phyloP scores from a whole-genome alignment of 768 basidiomycete genomes.

The Auriculariales sp. region DNA sequence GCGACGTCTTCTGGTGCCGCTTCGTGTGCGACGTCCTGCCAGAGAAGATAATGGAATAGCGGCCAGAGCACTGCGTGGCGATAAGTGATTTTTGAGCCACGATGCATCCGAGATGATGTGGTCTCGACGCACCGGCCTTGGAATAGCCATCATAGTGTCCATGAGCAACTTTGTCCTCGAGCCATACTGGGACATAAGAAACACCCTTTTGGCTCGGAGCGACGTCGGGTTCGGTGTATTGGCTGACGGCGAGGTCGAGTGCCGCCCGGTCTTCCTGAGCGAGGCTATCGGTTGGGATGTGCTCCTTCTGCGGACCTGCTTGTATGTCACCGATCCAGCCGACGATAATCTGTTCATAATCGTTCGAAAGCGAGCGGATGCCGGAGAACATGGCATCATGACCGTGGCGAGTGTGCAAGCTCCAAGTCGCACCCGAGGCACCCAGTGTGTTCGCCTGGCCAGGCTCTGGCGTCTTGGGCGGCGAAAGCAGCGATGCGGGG shows the following conservation, averaged over 20 bases:
- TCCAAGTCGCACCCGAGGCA: constrained; percentile 34
- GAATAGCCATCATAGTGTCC: constrained; percentile 97
- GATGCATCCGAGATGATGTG: constrained; percentile 4
- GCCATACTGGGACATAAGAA: constrained; percentile 79
- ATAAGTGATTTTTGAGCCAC: background rate
- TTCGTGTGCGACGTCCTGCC: constrained; percentile 90
- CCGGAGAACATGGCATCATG: constrained; percentile 94
- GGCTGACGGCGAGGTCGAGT: constrained; percentile 48
- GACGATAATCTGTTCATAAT: constrained; percentile 82
- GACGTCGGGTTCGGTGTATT: constrained; percentile 22
- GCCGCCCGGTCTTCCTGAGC: constrained; percentile 46
- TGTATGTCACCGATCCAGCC: constrained; percentile 90
- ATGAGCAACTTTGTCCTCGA: constrained; percentile 78
- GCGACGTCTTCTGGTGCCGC: constrained; percentile 66
- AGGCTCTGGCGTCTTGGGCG: constrained; percentile 51
- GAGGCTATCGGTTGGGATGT: constrained; percentile 36
- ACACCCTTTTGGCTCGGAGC: constrained; percentile 33
- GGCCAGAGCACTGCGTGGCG: constrained; percentile 73
- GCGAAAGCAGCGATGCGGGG: constrained; percentile 27
- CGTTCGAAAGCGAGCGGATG: constrained; percentile 66
- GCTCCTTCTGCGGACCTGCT: constrained; percentile 22
- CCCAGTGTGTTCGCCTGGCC: constrained; percentile 20
- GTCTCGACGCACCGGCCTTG: constrained; percentile 67
- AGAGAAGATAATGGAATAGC: constrained; percentile 93
- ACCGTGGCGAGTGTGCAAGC: constrained; percentile 63